Base-by-base conservation (phyloP, 331 rosid species). In the Ulmus americana region DNA sequence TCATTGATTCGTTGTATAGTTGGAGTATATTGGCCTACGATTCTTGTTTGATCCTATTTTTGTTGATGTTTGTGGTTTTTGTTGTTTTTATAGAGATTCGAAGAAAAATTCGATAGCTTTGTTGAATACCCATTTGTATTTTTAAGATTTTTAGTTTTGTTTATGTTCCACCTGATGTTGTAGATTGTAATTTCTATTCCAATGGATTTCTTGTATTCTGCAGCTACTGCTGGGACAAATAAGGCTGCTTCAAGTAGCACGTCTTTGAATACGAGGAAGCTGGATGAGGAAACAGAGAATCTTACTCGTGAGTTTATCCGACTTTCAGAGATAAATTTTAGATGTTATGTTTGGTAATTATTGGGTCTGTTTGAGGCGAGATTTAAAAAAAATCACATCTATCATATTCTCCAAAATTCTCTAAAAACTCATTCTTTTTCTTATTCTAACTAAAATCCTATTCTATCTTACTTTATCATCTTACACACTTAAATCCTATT, bases 231-330 rank as follows among this genome's bases (percentile, higher is more conserved):
- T 60, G 96, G 91, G 11, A 80, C 91, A 39, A 90, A 90, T 61
- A 84, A 76, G 71, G 82, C 96, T 52, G 96, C 96, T 6, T 82
- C 91, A 7, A 86, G 95, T 73, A 73, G 91, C 78, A 90, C 96
- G 16, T 68, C 91, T 39, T 61, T 90, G 76, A 90, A 90, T 72
- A 85, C 96, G 11, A 84, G 94, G 88, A 88, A 86, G 84, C 77
- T 90, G 10, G 97, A 90, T 67, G 95, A 90, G 1, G 96, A 90
- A 78, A 84, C 95, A 0, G 96, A 90, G 76, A 86, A 59, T 65
- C 90, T 90, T 55, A 62, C 92, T 64, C 91, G 96, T 90, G 62
- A 84, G 97, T 82, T 13, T 13, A 53, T 63, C 0, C 52, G 10
- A 6, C 12, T 61, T 57, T 50, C 13, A 0, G 10, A 14, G 14